These are phyloP conservation scores for Aspergillus hancockii DNA, from an alignment of 495 filamentous ascomycete species.

Conservation along the genomic window DNA sequence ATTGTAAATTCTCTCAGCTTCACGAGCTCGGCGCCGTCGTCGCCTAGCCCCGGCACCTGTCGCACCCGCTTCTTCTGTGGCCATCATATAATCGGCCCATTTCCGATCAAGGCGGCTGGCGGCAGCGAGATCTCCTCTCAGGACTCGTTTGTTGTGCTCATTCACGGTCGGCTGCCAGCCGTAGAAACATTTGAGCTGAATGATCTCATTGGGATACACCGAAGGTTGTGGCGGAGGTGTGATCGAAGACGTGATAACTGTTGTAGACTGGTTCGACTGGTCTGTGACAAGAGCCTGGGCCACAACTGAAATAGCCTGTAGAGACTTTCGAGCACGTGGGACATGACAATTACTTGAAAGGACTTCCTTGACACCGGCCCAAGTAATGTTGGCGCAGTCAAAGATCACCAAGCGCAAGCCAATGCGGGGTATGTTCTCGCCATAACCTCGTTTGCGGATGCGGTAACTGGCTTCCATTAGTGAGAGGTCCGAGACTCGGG, in stretches of 20 bases:
- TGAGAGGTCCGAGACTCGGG: conserved; percentile 82
- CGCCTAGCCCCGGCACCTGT: conserved; percentile 65
- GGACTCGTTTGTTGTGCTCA: conserved; percentile 82
- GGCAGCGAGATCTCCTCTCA: conserved; percentile 68
- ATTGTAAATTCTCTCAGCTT: conserved; percentile 70
- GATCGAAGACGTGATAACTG: conserved; percentile 35
- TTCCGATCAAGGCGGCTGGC: conserved; percentile 78
- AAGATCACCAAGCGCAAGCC: conserved; percentile 82
- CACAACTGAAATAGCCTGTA: conserved; percentile 28
- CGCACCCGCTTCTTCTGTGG: conserved; percentile 78
- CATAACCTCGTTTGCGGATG: conserved; percentile 65
- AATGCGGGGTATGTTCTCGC: conserved; percentile 52
- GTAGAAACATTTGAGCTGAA: conserved; percentile 89
- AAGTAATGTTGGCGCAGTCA: conserved; percentile 87
- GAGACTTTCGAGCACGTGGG: conserved; percentile 37
- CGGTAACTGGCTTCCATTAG: conserved; percentile 81
- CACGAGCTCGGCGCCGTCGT: conserved; percentile 70
- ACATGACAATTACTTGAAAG: conserved; percentile 79
- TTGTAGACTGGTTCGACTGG: conserved; percentile 27
- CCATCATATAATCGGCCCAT: conserved; percentile 95
- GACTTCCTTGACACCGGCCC: conserved; percentile 87
- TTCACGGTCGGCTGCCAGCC: conserved; percentile 93
- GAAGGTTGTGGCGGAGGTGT: conserved; percentile 30
- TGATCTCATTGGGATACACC: conserved; percentile 69
- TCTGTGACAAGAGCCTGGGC: conserved; percentile 32